Conservation (phyloP, 208 protist species). For the Novymonas esmeraldas region DNA sequence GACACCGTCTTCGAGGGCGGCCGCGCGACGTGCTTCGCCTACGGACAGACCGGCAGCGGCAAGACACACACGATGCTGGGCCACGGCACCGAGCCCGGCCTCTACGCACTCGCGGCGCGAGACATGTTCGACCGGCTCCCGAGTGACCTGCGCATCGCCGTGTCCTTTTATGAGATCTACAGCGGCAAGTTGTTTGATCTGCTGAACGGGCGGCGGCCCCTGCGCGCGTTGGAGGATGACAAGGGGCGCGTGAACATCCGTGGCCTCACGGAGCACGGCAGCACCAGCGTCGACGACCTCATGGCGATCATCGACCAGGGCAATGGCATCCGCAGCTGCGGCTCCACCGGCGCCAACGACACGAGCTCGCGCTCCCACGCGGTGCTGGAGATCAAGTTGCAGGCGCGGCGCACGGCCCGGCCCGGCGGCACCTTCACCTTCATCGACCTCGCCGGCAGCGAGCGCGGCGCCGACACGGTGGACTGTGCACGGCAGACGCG, state of each 20-base stretch:
- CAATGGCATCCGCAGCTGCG: slow-evolving; percentile 75
- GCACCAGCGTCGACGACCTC: slow-evolving; percentile 51
- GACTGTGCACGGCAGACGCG: slow-evolving; percentile 83
- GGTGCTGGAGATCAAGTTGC: slow-evolving; percentile 87
- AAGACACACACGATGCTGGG: slow-evolving; percentile 94
- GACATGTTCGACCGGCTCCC: slow-evolving; percentile 77
- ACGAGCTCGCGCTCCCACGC: slow-evolving; percentile 95
- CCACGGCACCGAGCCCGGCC: slow-evolving; percentile 54
- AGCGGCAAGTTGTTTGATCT: slow-evolving; percentile 78
- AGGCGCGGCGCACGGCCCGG: slow-evolving; percentile 3
- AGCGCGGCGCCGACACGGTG: slow-evolving; percentile 82
- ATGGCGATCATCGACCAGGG: slow-evolving; percentile 86
- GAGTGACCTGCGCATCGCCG: slow-evolving; percentile 33
- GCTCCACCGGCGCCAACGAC: slow-evolving; percentile 94
- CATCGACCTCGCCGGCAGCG: slow-evolving; percentile 94
- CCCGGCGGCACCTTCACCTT: slow-evolving; percentile 74
- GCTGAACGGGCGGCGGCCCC: slow-evolving; percentile 68
- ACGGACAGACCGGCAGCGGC: slow-evolving; percentile 92
- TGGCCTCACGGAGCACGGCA: slow-evolving; percentile 60
- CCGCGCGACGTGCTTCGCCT: slow-evolving; percentile 84
- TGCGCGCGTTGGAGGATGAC: slow-evolving; percentile 69
- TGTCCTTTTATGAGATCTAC: slow-evolving; percentile 90
- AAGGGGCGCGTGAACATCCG: slow-evolving; percentile 69
- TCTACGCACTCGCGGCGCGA: slow-evolving; percentile 67
- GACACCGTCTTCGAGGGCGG: slow-evolving; percentile 77